Evolutionary conservation across 305 asterid genomes (phyloP).

Genomic region (Ilex paraguariensis): DNA sequence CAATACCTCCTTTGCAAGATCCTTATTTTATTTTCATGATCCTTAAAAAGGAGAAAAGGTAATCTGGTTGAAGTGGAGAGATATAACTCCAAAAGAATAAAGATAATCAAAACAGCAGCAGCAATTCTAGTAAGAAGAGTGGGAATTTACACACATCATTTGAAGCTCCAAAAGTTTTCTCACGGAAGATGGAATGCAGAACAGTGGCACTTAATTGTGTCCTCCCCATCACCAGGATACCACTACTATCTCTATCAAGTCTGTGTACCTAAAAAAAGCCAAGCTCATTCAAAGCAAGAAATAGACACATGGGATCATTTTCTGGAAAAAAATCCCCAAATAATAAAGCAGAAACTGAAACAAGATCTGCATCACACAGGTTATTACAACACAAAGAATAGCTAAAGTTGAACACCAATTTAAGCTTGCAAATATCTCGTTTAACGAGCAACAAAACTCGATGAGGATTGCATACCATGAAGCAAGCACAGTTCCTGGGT

Average conservation of each 20-base stretch:
- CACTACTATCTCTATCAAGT: constrained; percentile 95
- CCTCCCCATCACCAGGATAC: constrained; percentile 93
- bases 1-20: constrained; percentile 67
- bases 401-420: neutral
- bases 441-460: too few species aligned
- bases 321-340: too few species aligned
- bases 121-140: constrained; percentile 1
- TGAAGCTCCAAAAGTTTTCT: constrained; percentile 72
- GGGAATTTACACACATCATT: constrained; percentile 38
- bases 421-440: too few species aligned
- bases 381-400: neutral
- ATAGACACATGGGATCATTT: too few species aligned
- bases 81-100: neutral
- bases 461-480: too few species aligned
- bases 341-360: too few species aligned
- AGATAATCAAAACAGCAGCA: neutral
- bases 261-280: constrained; percentile 71
- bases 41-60: constrained; percentile 28
- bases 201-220: constrained; percentile 68
- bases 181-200: constrained; percentile 90
- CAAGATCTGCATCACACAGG: too few species aligned
- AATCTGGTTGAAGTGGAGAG: neutral
- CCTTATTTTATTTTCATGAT: constrained; percentile 35
- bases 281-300: neutral
- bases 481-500: too few species aligned